These are phyloP conservation scores for Phycomyces nitens DNA, from an alignment of 192 early-diverging fungal genomes.

Conservation along the genomic window DNA sequence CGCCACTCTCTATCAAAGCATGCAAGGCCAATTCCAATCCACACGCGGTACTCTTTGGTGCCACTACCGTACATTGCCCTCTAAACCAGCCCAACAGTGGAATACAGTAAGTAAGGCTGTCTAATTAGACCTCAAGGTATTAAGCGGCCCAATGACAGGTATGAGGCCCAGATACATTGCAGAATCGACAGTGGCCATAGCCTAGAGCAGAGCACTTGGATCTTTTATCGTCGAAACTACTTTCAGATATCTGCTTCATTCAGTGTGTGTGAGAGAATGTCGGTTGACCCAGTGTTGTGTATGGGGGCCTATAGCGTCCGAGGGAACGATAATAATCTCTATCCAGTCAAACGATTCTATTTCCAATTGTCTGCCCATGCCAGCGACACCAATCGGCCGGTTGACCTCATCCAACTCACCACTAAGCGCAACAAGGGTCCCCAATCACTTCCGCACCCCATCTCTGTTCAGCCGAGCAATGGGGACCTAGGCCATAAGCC, in stretches of 20 bases:
- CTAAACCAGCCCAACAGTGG: too few species aligned
- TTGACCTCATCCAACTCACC: slow-evolving; percentile 84
- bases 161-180: slow-evolving; percentile 53
- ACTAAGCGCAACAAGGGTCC: slow-evolving; percentile 94
- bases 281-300: slow-evolving; percentile 8
- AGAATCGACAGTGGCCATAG: slow-evolving; percentile 82
- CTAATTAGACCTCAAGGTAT: too few species aligned
- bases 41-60: too few species aligned
- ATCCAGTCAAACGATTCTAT: slow-evolving; percentile 55
- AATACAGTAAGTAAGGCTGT: too few species aligned
- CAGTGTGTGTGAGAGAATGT: not conserved
- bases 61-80: too few species aligned
- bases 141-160: too few species aligned
- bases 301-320: slow-evolving; percentile 28
- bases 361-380: slow-evolving; percentile 49
- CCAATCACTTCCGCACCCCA: slow-evolving; percentile 63
- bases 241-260: slow-evolving; percentile 78
- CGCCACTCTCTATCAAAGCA: too few species aligned
- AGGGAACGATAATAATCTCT: slow-evolving; percentile 43
- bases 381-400: slow-evolving; percentile 56
- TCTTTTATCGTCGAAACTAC: slow-evolving; percentile 92
- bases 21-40: too few species aligned
- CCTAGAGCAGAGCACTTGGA: slow-evolving; percentile 65
- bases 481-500: slow-evolving; percentile 24
- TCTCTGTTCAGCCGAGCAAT: slow-evolving; percentile 45